phyloP scores from a whole-genome alignment of 2,329 filamentous ascomycete genomes.

The Orbilia ellipsospora region DNA sequence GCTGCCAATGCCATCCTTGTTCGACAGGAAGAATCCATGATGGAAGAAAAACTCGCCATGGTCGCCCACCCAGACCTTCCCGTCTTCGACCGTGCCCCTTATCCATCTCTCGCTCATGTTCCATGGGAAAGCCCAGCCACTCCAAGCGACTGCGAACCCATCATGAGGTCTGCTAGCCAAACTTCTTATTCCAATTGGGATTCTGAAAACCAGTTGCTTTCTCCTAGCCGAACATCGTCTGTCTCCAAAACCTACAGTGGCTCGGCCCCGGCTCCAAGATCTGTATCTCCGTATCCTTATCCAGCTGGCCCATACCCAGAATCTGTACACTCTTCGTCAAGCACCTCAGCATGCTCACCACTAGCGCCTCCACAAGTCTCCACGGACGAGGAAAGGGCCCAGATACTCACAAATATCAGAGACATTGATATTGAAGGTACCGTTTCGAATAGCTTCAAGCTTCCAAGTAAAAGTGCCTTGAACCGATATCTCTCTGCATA shows the following conservation, averaged over 20 bases:
- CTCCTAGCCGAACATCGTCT: conserved; percentile 39
- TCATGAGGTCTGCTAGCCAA: conserved; percentile 54
- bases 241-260: conserved; percentile 42
- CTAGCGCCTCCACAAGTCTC: conserved; percentile 81
- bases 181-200: conserved; percentile 55
- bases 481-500: conserved; percentile 96
- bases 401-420: conserved; percentile 87
- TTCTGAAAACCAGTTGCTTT: conserved; percentile 53
- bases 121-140: conserved; percentile 53
- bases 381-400: conserved; percentile 84
- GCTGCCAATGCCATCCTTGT: conserved; percentile 84
- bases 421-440: conserved; percentile 81
- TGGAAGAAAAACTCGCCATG: conserved; percentile 62
- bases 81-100: conserved; percentile 64
- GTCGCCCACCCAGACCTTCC: conserved; percentile 56
- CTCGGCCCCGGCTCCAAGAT: conserved; percentile 40
- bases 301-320: conserved; percentile 50
- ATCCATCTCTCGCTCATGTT: conserved; percentile 66
- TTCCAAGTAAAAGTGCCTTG: conserved; percentile 81
- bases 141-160: conserved; percentile 55
- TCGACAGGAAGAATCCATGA: conserved; percentile 66
- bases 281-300: conserved; percentile 53
- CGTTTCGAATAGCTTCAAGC: conserved; percentile 87
- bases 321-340: conserved; percentile 51
- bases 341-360: conserved; percentile 67